Percentiles rank a stretch among this genome's conserved stretches.
phyloP scores from a whole-genome alignment of 306 rosid species.

The Cucurbita argyrosperma region DNA sequence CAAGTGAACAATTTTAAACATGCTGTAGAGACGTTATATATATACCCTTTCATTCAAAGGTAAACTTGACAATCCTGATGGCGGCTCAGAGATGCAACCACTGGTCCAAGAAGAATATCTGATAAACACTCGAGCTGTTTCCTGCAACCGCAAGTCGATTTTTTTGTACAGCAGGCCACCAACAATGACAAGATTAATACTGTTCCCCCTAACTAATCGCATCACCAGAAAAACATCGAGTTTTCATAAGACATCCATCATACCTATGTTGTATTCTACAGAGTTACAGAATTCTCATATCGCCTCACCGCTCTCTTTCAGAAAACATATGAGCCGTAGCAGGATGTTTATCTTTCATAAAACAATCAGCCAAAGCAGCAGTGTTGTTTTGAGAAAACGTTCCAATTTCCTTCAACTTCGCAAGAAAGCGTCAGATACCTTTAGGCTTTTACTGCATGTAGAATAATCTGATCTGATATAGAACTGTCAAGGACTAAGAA shows the following conservation, averaged over 20 bases:
- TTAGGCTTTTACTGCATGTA: not conserved
- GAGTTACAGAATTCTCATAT: not conserved
- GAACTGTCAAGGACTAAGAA: not conserved
- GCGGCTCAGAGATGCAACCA: not conserved
- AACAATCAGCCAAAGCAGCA: not conserved
- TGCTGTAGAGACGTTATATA: not conserved
- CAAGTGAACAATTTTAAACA: not conserved
- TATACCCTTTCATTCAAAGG: not conserved
- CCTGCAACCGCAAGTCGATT: not conserved
- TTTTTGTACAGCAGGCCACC: not conserved
- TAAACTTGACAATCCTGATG: not conserved
- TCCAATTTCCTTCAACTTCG: not conserved
- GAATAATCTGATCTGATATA: not conserved
- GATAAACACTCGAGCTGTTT: not conserved
- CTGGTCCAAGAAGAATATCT: not conserved
- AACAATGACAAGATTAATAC: not conserved
- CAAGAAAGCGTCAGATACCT: not conserved
- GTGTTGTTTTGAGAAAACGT: not conserved
- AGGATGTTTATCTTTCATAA: not conserved
- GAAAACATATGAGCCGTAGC: not conserved
- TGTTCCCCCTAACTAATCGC: not conserved
- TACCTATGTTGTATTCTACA: slow-evolving; percentile 3
- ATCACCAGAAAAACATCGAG: not conserved
- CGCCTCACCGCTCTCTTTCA: not conserved
- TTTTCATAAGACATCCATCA: not conserved